A percentile compares a stretch with the other conserved stretches of the same genome.
Evolutionary conservation across 1,284 basidiomycete genomes (phyloP).

Genomic region (Stereum hirsutum): DNA sequence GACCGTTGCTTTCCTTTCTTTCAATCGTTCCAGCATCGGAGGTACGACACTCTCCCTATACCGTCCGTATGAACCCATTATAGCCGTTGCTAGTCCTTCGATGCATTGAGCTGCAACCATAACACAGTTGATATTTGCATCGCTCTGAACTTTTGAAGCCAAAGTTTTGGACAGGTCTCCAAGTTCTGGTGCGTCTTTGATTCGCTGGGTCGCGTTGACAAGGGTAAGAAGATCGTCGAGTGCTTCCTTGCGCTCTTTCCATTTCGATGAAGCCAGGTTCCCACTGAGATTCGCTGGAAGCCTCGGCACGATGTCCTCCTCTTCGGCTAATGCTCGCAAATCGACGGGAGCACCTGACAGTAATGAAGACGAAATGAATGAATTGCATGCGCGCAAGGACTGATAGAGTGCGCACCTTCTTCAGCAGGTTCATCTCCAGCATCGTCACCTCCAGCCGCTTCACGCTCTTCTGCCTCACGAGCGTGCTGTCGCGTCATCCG

Average conservation of each 20-base stretch:
- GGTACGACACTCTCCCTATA: constrained; percentile 72
- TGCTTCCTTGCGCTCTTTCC: constrained; percentile 96
- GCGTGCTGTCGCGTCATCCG: constrained; percentile 75
- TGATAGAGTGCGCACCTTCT: constrained; percentile 17
- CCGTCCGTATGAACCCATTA: constrained; percentile 68
- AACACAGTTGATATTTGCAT: constrained; percentile 96
- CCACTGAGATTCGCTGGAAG: constrained; percentile 72
- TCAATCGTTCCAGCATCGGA: constrained; percentile 83
- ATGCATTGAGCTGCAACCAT: constrained; percentile 83
- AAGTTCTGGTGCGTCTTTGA: constrained; percentile 72
- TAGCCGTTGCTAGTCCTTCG: constrained; percentile 79
- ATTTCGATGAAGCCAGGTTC: constrained; percentile 83
- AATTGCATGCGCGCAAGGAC: no score
- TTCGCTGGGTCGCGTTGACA: constrained; percentile 65
- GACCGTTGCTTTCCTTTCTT: constrained; percentile 89
- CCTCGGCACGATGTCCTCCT: constrained; percentile 70
- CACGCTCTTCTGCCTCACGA: constrained; percentile 55
- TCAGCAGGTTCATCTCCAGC: constrained; percentile 23
- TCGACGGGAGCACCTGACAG: constrained; percentile 45
- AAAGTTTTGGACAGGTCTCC: constrained; percentile 70
- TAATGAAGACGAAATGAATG: constrained; percentile 4
- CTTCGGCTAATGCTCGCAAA: constrained; percentile 79
- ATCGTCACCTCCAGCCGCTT: constrained; percentile 33
- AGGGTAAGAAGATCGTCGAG: constrained; percentile 78
- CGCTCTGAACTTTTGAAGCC: constrained; percentile 76